A percentile compares a stretch with the other conserved stretches of the same genome.
These are phyloP conservation scores for Amylostereum areolatum DNA, from an alignment of 1,284 basidiomycete species.

Conservation along the genomic window DNA sequence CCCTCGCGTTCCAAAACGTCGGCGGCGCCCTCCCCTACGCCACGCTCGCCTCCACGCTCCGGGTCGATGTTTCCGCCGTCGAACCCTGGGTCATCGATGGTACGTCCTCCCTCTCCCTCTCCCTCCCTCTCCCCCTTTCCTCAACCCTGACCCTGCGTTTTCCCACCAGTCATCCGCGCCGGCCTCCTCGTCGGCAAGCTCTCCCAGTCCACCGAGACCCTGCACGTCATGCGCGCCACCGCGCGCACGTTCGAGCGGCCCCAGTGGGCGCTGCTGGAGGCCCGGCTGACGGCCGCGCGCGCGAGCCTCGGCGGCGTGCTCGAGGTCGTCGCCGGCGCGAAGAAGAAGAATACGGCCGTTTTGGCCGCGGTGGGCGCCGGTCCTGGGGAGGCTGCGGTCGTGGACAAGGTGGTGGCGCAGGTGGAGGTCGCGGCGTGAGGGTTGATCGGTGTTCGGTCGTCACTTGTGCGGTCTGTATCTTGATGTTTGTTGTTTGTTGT, in stretches of 20 bases:
- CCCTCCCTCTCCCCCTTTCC: not conserved
- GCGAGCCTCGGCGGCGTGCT: conserved; percentile 59
- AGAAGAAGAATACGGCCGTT: conserved; percentile 31
- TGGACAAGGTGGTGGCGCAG: too few species aligned
- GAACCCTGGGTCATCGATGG: conserved; percentile 93
- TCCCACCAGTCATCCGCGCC: conserved; percentile 79
- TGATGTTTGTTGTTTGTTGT: too few species aligned
- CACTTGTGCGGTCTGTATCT: too few species aligned
- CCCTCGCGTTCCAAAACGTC: conserved; percentile 72
- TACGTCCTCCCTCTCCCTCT: conserved; percentile 27
- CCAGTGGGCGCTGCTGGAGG: conserved; percentile 83
- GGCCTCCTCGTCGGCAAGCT: conserved; percentile 82
- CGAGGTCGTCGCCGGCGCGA: conserved; percentile 60
- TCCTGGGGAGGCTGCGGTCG: too few species aligned
- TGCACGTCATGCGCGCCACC: conserved; percentile 75
- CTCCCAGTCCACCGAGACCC: conserved; percentile 73
- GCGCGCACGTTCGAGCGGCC: conserved; percentile 72
- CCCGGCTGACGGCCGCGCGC: conserved; percentile 79
- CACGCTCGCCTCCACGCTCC: conserved; percentile 64
- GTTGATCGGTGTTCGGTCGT: too few species aligned
- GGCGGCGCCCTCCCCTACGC: conserved; percentile 75
- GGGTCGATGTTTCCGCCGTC: conserved; percentile 65
- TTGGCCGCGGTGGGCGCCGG: conserved; percentile 8
- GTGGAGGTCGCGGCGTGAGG: too few species aligned
- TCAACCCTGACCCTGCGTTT: conserved; percentile 4